Base-by-base conservation (phyloP, 345 rosid genomes). In the Sisymbrium irio region DNA sequence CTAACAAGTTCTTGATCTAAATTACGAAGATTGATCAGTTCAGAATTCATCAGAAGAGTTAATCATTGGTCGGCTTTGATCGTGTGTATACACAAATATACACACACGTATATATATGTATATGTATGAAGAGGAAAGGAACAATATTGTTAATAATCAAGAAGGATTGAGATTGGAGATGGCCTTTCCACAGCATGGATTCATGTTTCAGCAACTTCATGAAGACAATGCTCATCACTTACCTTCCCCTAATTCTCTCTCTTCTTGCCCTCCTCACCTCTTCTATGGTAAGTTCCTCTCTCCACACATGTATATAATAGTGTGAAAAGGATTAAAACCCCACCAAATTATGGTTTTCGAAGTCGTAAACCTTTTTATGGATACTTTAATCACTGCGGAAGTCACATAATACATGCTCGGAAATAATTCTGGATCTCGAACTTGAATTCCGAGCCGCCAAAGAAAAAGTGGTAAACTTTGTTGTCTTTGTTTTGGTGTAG, bases 131-230 rank as follows among this genome's bases (percentile, higher is more conserved):
- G 75, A 75, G 56, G 70, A 62, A 69, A 75, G 55, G 22, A 59
- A 44, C 63, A 69, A 39, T 54, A 49, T 18, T 11, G 67, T 4
- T 11, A 71, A 32, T 50, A 77, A 49, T 71, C 76, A 65, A 63
- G 77, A 62, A 70, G 72, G 54, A 41, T 36, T 77, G 57, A 77
- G 72, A 65, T 7, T 77, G 60, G 77, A 75, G 30, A 90, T 88
- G 97, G 90, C 94, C 19, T 90, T 83, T 70, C 96, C 89, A 77
- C 90, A 86, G 66, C 87, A 76, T 44, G 78, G 83, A 71, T 90
- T 90, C 84, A 76, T 86, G 81, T 87, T 88, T 78, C 92, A 83
- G 69, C 67, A 89, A 74, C 55, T 88, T 61, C 83, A 76, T 64
- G 90, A 90, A 77, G 93, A 88, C 44, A 51, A 75, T 75, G 78